Base-by-base conservation (phyloP, 306 rosid genomes). In the Acacia acuminata region DNA sequence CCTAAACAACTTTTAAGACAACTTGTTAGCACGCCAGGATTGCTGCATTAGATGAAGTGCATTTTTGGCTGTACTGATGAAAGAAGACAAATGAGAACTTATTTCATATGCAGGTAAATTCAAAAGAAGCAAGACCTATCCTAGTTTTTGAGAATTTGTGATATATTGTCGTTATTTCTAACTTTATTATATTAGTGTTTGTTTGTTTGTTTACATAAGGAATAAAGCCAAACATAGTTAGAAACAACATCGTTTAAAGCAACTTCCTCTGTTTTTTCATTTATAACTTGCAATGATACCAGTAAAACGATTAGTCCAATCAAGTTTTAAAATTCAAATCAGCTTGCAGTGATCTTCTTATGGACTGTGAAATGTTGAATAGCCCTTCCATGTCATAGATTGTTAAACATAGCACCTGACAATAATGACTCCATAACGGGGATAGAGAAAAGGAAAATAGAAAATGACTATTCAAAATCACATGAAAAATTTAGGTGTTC, bases 71-170 rank as follows among this genome's bases (percentile, higher is more conserved):
- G 77, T 77, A 78, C 53, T 66, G 80, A 78, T 75, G 58, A 83
- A 73, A 73, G 72, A 83, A 72, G 94, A 90, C 94, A 90, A 85
- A 84, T 73, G 77, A 81, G 90, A 88, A 87, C 84, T 79, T 81
- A 64, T 76, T 83, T 77, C 30, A 71, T 60, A 76, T 17, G 71
- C 42, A 80, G 70, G 60, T 84, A 72, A 79, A 65, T 77, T 82
- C 78, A 84, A 84, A 84, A 85, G 77, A 77, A 86, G 72, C 76
- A n/a, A 1, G 77, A 65, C 63, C 40, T 60, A 71, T 51, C 42
- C 42, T 40, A 16, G 72, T 75, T 63, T 70, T 71, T 66, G 68
- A 16, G 72, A 58, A 72, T 65, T 58, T 60, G 63, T 81, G 87
- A 60, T 44, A 15, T 78, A 64, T 81, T 82, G 89, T 82, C 85